Conservation (phyloP, 345 rosid species). For the Mallotus nudiflorus region DNA sequence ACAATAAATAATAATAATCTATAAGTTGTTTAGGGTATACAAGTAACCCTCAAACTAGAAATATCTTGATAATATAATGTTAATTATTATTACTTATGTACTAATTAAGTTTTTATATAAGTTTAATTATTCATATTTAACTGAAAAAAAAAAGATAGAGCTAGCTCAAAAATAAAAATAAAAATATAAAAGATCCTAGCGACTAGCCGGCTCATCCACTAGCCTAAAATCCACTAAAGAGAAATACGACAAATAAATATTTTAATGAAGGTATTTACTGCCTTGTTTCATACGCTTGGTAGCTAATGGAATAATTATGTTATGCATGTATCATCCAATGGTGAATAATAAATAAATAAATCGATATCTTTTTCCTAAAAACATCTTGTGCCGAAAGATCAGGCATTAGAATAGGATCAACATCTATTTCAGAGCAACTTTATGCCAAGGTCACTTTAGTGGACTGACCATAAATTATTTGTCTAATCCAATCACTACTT, state of each 20-base stretch:
- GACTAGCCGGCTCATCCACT: neutral
- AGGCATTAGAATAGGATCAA: conserved; percentile 26
- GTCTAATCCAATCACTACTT: conserved; percentile 12
- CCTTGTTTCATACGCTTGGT: neutral
- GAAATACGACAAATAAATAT: neutral
- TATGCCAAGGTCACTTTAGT: conserved; percentile 19
- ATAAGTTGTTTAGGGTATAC: neutral
- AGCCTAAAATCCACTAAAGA: neutral
- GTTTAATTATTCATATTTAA: too few relatives aligned
- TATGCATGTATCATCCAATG: too few relatives aligned
- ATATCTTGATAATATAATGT: neutral
- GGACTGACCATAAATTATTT: too few relatives aligned
- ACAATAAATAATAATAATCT: too few relatives aligned
- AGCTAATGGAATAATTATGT: neutral
- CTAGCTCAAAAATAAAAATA: too few relatives aligned
- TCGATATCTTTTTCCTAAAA: too few relatives aligned
- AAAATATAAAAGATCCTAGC: neutral
- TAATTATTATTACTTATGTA: too few relatives aligned
- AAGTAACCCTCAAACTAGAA: neutral
- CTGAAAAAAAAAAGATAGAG: too few relatives aligned
- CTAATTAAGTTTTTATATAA: too few relatives aligned
- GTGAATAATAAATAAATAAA: neutral
- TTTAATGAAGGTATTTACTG: neutral
- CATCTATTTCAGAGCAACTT: conserved; percentile 23
- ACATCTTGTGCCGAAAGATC: conserved; percentile 21